Conservation (phyloP, 768 basidiomycete species). For the Paxillus ammoniavirescens region DNA sequence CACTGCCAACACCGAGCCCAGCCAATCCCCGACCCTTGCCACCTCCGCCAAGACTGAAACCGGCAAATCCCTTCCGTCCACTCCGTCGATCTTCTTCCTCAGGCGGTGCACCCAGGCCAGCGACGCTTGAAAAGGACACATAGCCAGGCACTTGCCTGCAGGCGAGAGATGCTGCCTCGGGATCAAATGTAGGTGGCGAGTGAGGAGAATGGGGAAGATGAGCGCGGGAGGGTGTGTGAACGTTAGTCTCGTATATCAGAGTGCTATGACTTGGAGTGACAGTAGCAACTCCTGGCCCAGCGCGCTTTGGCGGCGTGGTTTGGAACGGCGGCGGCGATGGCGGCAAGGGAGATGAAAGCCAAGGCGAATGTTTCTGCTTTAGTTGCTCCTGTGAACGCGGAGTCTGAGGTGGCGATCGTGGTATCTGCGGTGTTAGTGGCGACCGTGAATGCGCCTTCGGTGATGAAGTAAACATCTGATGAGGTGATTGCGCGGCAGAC, state of each 20-base stretch:
- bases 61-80: slow-evolving; percentile 16
- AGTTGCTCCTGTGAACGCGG: slow-evolving; percentile 18
- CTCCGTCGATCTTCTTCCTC: slow-evolving; percentile 38
- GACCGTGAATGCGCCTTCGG: slow-evolving; percentile 11
- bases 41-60: slow-evolving; percentile 15
- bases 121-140: slow-evolving; percentile 64
- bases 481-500: slow-evolving; percentile 11
- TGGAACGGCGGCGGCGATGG: slow-evolving; percentile 29
- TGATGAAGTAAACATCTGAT: not conserved
- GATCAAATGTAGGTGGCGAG: slow-evolving; percentile 52
- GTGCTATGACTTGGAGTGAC: slow-evolving; percentile 18
- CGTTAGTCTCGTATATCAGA: slow-evolving; percentile 8
- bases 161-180: slow-evolving; percentile 56
- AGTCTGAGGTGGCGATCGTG: slow-evolving; percentile 20
- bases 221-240: slow-evolving; percentile 11
- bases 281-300: slow-evolving; percentile 20
- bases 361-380: slow-evolving; percentile 20
- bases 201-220: slow-evolving; percentile 12
- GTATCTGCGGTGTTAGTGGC: slow-evolving; percentile 13
- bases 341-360: slow-evolving; percentile 28
- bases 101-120: slow-evolving; percentile 63
- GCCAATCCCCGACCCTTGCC: slow-evolving; percentile 16
- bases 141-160: slow-evolving; percentile 60
- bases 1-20: slow-evolving; percentile 27
- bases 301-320: slow-evolving; percentile 28